These are phyloP conservation scores for Babesia gibsoni DNA, from an alignment of 169 alveolate species.

Conservation along the genomic window DNA sequence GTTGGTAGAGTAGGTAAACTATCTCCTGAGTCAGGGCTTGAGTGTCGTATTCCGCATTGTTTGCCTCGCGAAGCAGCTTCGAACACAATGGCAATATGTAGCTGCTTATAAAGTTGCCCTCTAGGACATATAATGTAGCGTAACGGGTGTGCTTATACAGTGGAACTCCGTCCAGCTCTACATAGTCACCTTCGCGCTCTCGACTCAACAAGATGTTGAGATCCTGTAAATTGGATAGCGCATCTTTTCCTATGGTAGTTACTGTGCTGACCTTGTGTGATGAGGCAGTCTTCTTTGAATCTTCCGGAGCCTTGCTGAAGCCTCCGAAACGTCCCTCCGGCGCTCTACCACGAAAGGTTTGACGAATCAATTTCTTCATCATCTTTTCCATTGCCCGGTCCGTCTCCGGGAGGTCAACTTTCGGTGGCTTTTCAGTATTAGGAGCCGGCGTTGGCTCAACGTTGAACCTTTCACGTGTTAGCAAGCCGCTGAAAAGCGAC, in stretches of 20 bases:
- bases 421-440: not conserved
- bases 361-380: slow-evolving; percentile 50
- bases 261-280: slow-evolving; percentile 17
- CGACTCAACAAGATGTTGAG: slow-evolving; percentile 47
- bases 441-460: not conserved
- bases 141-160: slow-evolving; percentile 56
- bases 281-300: not conserved
- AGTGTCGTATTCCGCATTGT: slow-evolving; percentile 11
- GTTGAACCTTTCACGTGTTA: slow-evolving; percentile 39
- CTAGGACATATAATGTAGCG: slow-evolving; percentile 44
- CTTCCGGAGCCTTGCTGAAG: slow-evolving; percentile 9
- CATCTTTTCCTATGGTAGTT: slow-evolving; percentile 23
- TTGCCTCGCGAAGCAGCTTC: slow-evolving; percentile 24
- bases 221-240: slow-evolving; percentile 47
- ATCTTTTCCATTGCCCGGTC: slow-evolving; percentile 28
- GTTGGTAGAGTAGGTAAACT: slow-evolving; percentile 47
- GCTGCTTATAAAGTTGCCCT: slow-evolving; percentile 18
- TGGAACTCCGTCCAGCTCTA: slow-evolving; percentile 58
- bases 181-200: slow-evolving; percentile 58
- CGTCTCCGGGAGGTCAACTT: not conserved
- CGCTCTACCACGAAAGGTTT: slow-evolving; percentile 41
- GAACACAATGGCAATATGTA: slow-evolving; percentile 53
- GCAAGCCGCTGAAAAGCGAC: slow-evolving; percentile 49
- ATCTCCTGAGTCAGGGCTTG: slow-evolving; percentile 37
- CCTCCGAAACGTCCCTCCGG: slow-evolving; percentile 62